Percentiles rank a stretch among this genome's conserved stretches.
Conservation (phyloP, 2,329 filamentous ascomycete genomes). For the Aspergillus sp. region DNA sequence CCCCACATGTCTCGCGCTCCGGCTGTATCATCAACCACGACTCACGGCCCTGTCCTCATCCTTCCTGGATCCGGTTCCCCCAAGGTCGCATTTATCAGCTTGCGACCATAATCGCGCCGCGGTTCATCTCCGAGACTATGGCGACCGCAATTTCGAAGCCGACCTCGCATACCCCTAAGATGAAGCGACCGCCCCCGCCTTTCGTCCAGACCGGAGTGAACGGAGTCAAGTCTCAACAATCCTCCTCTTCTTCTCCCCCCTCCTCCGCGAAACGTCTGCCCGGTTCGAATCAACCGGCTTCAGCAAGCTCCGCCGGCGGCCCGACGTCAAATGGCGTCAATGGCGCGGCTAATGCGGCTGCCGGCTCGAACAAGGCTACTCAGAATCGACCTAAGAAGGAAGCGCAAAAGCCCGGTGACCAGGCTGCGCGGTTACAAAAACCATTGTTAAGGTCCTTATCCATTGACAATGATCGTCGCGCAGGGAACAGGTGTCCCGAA, state of each 20-base stretch:
- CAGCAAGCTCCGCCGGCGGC: constrained; percentile 41
- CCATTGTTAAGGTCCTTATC: constrained; percentile 34
- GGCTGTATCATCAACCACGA: constrained; percentile 39
- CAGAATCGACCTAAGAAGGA: constrained; percentile 62
- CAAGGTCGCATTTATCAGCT: constrained; percentile 28
- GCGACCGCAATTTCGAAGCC: constrained; percentile 49
- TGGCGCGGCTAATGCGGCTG: constrained; percentile 27
- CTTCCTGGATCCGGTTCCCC: constrained; percentile 28
- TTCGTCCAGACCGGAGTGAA: constrained; percentile 65
- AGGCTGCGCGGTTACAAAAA: constrained; percentile 35
- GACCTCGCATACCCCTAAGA: constrained; percentile 56
- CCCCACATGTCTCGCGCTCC: constrained; percentile 50
- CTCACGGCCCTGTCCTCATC: constrained; percentile 33
- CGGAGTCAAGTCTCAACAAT: constrained; percentile 58
- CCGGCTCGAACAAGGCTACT: constrained; percentile 28
- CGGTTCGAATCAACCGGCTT: constrained; percentile 55
- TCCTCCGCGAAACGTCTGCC: constrained; percentile 59
- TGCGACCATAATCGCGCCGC: constrained; percentile 23
- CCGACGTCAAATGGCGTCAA: constrained; percentile 50
- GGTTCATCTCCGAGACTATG: constrained; percentile 35
- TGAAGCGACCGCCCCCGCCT: constrained; percentile 68
- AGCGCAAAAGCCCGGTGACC: constrained; percentile 44
- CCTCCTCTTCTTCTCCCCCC: constrained; percentile 61
- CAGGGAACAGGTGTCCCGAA: constrained; percentile 44
- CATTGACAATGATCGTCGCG: constrained; percentile 37